Evolutionary conservation across 1,284 basidiomycete genomes (phyloP).

Genomic region (Sanghuangporus baumii): DNA sequence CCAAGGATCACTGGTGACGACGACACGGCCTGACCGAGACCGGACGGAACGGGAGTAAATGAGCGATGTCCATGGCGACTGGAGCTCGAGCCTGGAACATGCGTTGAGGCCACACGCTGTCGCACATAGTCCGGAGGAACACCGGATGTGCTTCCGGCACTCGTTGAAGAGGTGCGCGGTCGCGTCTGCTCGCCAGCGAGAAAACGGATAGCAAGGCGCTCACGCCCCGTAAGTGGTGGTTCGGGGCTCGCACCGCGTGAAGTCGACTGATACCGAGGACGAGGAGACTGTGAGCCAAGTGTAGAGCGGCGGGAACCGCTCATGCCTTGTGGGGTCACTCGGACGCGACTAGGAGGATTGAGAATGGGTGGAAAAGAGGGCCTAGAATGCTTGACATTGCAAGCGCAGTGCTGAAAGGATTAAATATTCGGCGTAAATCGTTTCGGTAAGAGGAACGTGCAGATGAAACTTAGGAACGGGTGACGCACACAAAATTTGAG

Average conservation of each 20-base stretch:
- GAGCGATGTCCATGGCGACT: slow-evolving; percentile 8
- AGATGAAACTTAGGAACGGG: slow-evolving; percentile 11
- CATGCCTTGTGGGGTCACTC: slow-evolving; percentile 9
- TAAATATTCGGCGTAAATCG: slow-evolving; percentile 13
- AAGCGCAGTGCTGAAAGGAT: slow-evolving; percentile 7
- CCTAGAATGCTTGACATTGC: slow-evolving; percentile 7
- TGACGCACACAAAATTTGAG: slow-evolving; percentile 15
- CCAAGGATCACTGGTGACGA: slow-evolving; percentile 1
- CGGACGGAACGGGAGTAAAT: slow-evolving; percentile 7
- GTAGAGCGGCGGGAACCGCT: slow-evolving; percentile 14
- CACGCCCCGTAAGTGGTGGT: slow-evolving; percentile 11
- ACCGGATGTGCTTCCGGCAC: slow-evolving; percentile 1
- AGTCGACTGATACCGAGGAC: slow-evolving; percentile 14
- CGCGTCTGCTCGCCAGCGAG: slow-evolving; percentile 14
- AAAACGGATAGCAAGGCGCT: slow-evolving; percentile 16
- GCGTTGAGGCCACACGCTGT: slow-evolving; percentile 15
- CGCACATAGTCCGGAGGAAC: slow-evolving; percentile 10
- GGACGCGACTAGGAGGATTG: slow-evolving; percentile 6
- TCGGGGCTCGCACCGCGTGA: background rate
- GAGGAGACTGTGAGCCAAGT: slow-evolving; percentile 13
- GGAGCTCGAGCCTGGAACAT: slow-evolving; percentile 14
- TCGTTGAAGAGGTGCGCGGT: slow-evolving; percentile 13
- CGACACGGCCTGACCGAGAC: slow-evolving; percentile 12
- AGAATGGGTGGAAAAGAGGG: background rate
- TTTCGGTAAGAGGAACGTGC: background rate